Evolutionary conservation across 2,329 filamentous ascomycete species (phyloP).

Genomic region (Leptographium radiaticola): DNA sequence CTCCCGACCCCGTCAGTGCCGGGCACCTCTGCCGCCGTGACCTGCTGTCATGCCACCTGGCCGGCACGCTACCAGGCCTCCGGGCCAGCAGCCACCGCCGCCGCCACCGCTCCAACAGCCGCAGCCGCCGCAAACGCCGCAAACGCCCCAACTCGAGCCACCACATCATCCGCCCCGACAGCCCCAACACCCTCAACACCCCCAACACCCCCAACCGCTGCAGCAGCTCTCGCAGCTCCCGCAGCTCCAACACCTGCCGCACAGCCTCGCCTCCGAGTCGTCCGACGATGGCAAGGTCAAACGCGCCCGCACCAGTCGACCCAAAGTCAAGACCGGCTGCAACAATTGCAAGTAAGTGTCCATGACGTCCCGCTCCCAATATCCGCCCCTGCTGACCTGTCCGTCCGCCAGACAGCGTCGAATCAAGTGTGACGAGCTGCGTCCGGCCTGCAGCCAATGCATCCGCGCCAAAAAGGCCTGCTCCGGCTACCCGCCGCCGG

Average conservation of each 20-base stretch:
- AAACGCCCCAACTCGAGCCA: not conserved
- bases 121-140: not conserved
- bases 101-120: not conserved
- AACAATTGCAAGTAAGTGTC: conserved; percentile 52
- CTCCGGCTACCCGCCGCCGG: conserved; percentile 47
- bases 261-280: not conserved
- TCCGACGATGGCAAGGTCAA: conserved; percentile 15
- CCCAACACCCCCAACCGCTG: not conserved
- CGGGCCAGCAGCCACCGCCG: not conserved
- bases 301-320: conserved; percentile 38
- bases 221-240: not conserved
- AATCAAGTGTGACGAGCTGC: conserved; percentile 54
- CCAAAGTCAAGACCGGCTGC: conserved; percentile 55
- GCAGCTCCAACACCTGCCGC: not conserved
- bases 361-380: not conserved
- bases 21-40: not conserved
- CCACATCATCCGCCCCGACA: not conserved
- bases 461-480: conserved; percentile 44
- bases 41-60: not conserved
- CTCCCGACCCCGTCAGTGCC: not conserved
- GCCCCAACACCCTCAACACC: not conserved
- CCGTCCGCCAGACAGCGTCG: conserved; percentile 33
- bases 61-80: not conserved
- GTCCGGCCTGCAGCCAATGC: conserved; percentile 48
- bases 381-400: conserved; percentile 8